A percentile compares a stretch with the other conserved stretches of the same genome.
These are phyloP conservation scores for Solanum chiquidenum DNA, from an alignment of 257 asterid species.

Conservation along the genomic window DNA sequence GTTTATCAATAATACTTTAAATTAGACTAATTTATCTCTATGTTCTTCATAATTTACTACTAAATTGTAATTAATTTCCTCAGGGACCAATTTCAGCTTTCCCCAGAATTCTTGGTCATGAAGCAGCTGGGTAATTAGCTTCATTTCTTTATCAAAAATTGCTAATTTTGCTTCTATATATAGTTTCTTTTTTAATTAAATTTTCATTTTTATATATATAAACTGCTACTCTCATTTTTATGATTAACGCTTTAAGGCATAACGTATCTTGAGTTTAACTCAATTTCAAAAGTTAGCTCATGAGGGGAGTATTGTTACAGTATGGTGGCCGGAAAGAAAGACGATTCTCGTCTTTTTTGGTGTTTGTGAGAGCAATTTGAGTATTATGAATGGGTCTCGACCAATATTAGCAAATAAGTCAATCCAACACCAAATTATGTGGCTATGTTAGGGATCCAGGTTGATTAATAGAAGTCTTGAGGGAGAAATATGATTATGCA, in stretches of 20 bases:
- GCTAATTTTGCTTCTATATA: neutral
- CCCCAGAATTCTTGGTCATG: constrained; percentile 39
- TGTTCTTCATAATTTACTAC: neutral
- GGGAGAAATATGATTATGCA: neutral
- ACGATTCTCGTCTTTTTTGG: neutral
- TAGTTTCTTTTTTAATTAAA: neutral
- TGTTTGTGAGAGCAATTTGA: neutral
- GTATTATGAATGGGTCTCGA: neutral
- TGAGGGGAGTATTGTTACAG: too few species aligned
- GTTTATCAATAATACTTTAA: neutral
- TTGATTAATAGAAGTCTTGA: neutral
- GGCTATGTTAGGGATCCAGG: neutral
- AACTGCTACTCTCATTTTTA: too few species aligned
- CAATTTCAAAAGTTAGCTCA: too few species aligned
- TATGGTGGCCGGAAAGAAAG: neutral
- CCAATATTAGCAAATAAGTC: neutral
- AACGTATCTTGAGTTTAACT: neutral
- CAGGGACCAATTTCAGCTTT: constrained; percentile 20
- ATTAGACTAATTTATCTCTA: neutral
- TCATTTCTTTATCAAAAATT: neutral
- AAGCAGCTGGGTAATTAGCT: constrained; percentile 29
- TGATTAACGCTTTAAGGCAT: too few species aligned
- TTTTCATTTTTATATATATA: too few species aligned
- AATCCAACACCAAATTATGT: neutral
- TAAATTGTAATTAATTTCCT: neutral